Evolutionary conservation across 345 rosid species (phyloP).

Genomic region (Gossypium herbaceum): DNA sequence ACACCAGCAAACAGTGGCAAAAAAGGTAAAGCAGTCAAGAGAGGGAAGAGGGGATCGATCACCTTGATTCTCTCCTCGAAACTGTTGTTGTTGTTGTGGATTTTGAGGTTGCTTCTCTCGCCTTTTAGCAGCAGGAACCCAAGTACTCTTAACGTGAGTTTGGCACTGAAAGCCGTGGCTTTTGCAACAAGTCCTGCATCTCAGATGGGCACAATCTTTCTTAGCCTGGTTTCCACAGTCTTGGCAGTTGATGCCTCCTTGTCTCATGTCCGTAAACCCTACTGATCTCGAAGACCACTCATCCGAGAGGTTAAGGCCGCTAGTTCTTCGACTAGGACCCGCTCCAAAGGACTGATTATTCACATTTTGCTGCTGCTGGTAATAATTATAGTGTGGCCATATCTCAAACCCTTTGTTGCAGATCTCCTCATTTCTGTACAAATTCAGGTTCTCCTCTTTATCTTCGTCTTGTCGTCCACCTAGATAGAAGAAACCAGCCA

Average conservation of each 20-base stretch:
- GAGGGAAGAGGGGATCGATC: conserved; percentile 22
- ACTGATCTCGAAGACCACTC: conserved; percentile 53
- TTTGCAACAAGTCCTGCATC: conserved; percentile 97
- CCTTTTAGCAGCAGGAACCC: conserved; percentile 94
- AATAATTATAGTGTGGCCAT: conserved; percentile 63
- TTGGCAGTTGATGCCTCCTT: conserved; percentile 84
- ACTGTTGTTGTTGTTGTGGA: conserved; percentile 29
- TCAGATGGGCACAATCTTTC: conserved; percentile 75
- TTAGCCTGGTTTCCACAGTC: conserved; percentile 98
- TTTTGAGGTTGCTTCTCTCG: conserved; percentile 59
- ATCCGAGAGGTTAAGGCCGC: conserved; percentile 36
- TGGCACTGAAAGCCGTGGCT: conserved; percentile 93
- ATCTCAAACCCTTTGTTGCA: conserved; percentile 68
- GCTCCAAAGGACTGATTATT: conserved; percentile 56
- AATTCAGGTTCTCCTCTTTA: conserved; percentile 37
- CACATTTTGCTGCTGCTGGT: conserved; percentile 42
- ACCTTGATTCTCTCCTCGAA: conserved; percentile 40
- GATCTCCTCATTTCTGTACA: conserved; percentile 67
- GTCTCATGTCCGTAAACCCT: conserved; percentile 53
- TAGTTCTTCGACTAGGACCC: conserved; percentile 44
- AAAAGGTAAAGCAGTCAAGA: conserved; percentile 15
- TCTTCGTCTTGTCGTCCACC: conserved; percentile 49
- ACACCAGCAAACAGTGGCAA: conserved; percentile 38
- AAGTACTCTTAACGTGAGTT: conserved; percentile 90
- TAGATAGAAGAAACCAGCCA: conserved; percentile 89